Conservation (phyloP, 768 basidiomycete species). For the Pholiota conissans region DNA sequence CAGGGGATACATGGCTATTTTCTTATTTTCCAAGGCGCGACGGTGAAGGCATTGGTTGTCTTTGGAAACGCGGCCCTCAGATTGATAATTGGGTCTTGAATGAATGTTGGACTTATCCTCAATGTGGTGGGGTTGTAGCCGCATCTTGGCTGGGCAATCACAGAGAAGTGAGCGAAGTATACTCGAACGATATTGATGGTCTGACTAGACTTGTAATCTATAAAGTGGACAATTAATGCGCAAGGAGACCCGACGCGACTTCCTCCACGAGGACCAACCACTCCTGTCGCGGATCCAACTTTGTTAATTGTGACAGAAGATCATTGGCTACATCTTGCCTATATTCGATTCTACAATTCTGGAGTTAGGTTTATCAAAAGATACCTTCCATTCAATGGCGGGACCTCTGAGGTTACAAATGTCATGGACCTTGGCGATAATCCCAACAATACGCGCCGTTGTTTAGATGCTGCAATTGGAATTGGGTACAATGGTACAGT, state of each 20-base stretch:
- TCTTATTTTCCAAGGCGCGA: slow-evolving; percentile 70
- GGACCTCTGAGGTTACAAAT: slow-evolving; percentile 32
- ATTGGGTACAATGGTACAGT: slow-evolving; percentile 56
- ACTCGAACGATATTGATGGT: background rate
- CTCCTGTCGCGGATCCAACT: slow-evolving; percentile 52
- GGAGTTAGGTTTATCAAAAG: slow-evolving; percentile 48
- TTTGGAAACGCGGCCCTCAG: slow-evolving; percentile 62
- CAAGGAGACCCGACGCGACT: slow-evolving; percentile 51
- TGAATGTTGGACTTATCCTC: slow-evolving; percentile 54
- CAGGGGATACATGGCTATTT: slow-evolving; percentile 65
- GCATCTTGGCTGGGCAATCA: slow-evolving; percentile 60
- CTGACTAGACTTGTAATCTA: background rate
- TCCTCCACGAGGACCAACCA: slow-evolving; percentile 56
- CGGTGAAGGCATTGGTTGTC: slow-evolving; percentile 57
- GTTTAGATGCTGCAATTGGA: slow-evolving; percentile 59
- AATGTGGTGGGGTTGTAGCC: slow-evolving; percentile 57
- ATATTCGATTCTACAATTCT: slow-evolving; percentile 45
- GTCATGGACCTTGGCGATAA: slow-evolving; percentile 32
- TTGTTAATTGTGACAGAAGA: slow-evolving; percentile 67
- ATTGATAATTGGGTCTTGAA: slow-evolving; percentile 63
- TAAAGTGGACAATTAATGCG: slow-evolving; percentile 53
- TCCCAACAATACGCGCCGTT: slow-evolving; percentile 36
- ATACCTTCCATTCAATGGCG: slow-evolving; percentile 43
- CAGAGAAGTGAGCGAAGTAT: slow-evolving; percentile 52
- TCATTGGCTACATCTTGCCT: slow-evolving; percentile 55